Percentiles rank a stretch among this genome's conserved stretches.
These are phyloP conservation scores for Cyclotella atomus DNA, from an alignment of 108 stramenopile genomes.

Conservation along the genomic window DNA sequence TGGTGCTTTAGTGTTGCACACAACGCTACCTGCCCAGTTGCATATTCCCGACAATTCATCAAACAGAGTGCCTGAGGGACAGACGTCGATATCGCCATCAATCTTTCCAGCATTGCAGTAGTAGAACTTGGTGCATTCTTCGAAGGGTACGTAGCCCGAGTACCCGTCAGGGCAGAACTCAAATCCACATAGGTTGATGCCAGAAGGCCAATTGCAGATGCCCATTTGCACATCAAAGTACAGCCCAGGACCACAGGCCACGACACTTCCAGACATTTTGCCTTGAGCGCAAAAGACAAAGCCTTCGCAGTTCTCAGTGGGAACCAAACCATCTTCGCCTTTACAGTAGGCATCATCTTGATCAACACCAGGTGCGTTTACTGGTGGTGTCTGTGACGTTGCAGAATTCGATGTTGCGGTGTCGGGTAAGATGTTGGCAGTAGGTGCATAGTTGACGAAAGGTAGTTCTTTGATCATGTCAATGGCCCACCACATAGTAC, in stretches of 20 bases:
- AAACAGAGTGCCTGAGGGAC: constrained; percentile 45
- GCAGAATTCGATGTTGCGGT: neutral
- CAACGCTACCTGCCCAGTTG: constrained; percentile 36
- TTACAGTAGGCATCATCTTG: constrained; percentile 31
- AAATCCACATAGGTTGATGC: constrained; percentile 45
- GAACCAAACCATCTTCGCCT: constrained; percentile 28
- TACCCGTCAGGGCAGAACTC: constrained; percentile 39
- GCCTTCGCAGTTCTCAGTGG: constrained; percentile 34
- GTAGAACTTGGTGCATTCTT: constrained; percentile 49
- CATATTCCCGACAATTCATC: constrained; percentile 33
- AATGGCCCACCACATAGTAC: constrained; percentile 55
- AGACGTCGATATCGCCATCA: constrained; percentile 42
- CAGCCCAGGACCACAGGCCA: constrained; percentile 25
- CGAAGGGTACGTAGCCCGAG: constrained; percentile 31
- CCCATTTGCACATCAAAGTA: constrained; percentile 41
- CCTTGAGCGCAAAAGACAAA: constrained; percentile 40
- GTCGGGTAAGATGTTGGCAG: constrained; percentile 1
- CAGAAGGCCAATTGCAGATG: constrained; percentile 48
- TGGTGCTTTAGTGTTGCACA: constrained; percentile 27
- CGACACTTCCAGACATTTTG: constrained; percentile 30
- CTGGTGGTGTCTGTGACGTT: constrained; percentile 2
- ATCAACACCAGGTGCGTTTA: constrained; percentile 22
- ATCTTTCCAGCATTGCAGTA: constrained; percentile 40
- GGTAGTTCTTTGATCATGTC: constrained; percentile 49
- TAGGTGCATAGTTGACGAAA: constrained; percentile 5